Percentiles rank a stretch among this genome's conserved stretches.
Evolutionary conservation across 768 basidiomycete genomes (phyloP).

Genomic region (Panellus pusillus): DNA sequence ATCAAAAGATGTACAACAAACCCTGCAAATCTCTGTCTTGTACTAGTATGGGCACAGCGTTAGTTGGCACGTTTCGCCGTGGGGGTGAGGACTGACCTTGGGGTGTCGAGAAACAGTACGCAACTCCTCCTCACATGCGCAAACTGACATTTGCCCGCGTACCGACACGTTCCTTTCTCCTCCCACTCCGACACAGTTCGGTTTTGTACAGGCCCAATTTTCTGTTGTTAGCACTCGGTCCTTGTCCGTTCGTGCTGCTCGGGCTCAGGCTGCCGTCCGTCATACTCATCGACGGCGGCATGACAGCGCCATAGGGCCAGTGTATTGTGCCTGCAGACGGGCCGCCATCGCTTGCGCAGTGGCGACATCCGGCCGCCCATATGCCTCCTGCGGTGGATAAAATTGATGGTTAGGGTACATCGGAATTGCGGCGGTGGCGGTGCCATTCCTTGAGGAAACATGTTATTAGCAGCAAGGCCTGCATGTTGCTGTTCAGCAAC

Average conservation of each 20-base stretch:
- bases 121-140: slow-evolving; percentile 88
- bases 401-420: slow-evolving; percentile 67
- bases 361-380: slow-evolving; percentile 49
- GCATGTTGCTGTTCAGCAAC: slow-evolving; percentile 56
- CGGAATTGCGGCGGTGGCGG: slow-evolving; percentile 48
- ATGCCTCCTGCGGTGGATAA: slow-evolving; percentile 62
- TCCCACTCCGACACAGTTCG: slow-evolving; percentile 90
- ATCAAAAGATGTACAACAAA: slow-evolving; percentile 34
- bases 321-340: slow-evolving; percentile 66
- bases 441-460: slow-evolving; percentile 55
- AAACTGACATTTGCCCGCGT: slow-evolving; percentile 89
- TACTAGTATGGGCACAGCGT: slow-evolving; percentile 49
- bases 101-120: slow-evolving; percentile 84
- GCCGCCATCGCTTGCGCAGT: slow-evolving; percentile 59
- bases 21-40: slow-evolving; percentile 93
- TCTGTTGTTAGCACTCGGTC: slow-evolving; percentile 89
- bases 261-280: slow-evolving; percentile 44
- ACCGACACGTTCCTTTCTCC: slow-evolving; percentile 84
- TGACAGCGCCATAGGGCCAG: slow-evolving; percentile 45
- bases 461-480: slow-evolving; percentile 48
- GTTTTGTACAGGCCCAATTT: slow-evolving; percentile 92
- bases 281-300: slow-evolving; percentile 30
- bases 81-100: slow-evolving; percentile 54
- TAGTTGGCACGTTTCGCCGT: slow-evolving; percentile 19
- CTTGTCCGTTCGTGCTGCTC: slow-evolving; percentile 46